These are phyloP conservation scores for Coemansia sp. DNA, from an alignment of 192 early-diverging fungal species.

Conservation along the genomic window DNA sequence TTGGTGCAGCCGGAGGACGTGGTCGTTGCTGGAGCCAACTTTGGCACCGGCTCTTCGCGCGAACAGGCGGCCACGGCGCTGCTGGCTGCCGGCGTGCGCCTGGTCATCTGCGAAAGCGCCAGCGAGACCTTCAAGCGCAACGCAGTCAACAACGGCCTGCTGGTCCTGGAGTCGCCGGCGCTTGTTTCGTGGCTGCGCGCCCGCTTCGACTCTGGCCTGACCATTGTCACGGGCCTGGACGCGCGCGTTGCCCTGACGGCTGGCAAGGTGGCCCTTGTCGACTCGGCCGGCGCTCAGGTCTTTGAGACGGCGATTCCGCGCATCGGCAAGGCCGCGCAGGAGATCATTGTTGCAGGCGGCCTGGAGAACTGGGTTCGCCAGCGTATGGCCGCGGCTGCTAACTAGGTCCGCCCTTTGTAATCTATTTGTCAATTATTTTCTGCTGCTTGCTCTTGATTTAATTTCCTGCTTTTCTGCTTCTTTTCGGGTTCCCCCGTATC, in stretches of 20 bases:
- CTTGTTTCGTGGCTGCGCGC: conserved; percentile 73
- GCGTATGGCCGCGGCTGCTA: conserved; percentile 47
- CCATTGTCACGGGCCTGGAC: conserved; percentile 73
- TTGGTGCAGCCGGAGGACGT: conserved; percentile 72
- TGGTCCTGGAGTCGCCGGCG: conserved; percentile 83
- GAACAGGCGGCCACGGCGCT: conserved; percentile 98
- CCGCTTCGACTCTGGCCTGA: conserved; percentile 51
- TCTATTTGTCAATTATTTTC: background rate
- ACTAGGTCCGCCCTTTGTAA: background rate
- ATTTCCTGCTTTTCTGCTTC: background rate
- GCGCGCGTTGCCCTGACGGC: conserved; percentile 68
- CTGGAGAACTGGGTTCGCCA: conserved; percentile 93
- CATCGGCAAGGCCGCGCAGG: conserved; percentile 95
- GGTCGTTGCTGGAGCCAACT: conserved; percentile 91
- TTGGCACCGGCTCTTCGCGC: conserved; percentile 95
- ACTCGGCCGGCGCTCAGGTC: conserved; percentile 13
- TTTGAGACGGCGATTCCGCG: conserved; percentile 49
- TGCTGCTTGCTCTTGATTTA: too few species aligned
- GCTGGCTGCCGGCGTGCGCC: conserved; percentile 76
- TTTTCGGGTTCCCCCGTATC: background rate
- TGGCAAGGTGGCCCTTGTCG: conserved; percentile 56
- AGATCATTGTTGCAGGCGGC: conserved; percentile 90
- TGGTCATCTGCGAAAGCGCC: conserved; percentile 88
- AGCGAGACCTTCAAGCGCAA: conserved; percentile 99
- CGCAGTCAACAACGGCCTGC: conserved; percentile 95